Percentiles rank a stretch among this genome's conserved stretches.
Conservation (phyloP, 2,329 filamentous ascomycete genomes). For the Pseudogymnoascus sp. region DNA sequence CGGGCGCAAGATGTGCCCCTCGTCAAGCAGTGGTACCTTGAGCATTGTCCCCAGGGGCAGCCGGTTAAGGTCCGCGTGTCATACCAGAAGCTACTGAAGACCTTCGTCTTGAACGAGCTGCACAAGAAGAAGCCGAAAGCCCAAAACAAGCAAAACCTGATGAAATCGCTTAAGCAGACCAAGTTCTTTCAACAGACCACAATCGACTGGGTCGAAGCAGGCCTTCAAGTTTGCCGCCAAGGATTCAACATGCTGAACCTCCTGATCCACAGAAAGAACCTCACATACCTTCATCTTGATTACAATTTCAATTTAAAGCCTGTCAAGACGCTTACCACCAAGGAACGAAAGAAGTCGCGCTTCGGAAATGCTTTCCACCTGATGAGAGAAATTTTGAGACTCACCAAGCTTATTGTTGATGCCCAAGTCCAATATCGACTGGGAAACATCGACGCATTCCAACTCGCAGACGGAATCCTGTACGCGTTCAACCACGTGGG, state of each 20-base stretch:
- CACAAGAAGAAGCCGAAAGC: slow-evolving; percentile 95
- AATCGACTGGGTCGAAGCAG: slow-evolving; percentile 98
- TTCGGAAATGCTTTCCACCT: slow-evolving; percentile 99
- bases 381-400: slow-evolving; percentile 92
- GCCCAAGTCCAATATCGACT: slow-evolving; percentile 96
- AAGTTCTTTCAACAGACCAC: slow-evolving; percentile 99
- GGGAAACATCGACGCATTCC: slow-evolving; percentile 97
- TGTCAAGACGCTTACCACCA: slow-evolving; percentile 96
- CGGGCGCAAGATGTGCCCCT: slow-evolving; percentile 93
- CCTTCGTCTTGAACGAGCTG: slow-evolving; percentile 89
- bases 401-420: slow-evolving; percentile 97
- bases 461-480: slow-evolving; percentile 95
- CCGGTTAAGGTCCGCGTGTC: slow-evolving; percentile 97
- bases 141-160: slow-evolving; percentile 86
- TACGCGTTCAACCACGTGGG: slow-evolving; percentile 99
- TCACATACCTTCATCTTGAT: slow-evolving; percentile 96
- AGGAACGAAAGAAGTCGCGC: slow-evolving; percentile 97
- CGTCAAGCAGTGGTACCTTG: slow-evolving; percentile 97
- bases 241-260: slow-evolving; percentile 99
- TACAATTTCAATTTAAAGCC: slow-evolving; percentile 99
- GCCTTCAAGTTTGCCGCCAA: slow-evolving; percentile 93
- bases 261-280: slow-evolving; percentile 94
- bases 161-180: slow-evolving; percentile 84
- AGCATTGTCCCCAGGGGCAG: slow-evolving; percentile 84
- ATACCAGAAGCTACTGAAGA: slow-evolving; percentile 96